Percentiles rank a stretch among this genome's conserved stretches.
phyloP scores from a whole-genome alignment of 176 grass and related monocot species.

The Thalia dealbata region DNA sequence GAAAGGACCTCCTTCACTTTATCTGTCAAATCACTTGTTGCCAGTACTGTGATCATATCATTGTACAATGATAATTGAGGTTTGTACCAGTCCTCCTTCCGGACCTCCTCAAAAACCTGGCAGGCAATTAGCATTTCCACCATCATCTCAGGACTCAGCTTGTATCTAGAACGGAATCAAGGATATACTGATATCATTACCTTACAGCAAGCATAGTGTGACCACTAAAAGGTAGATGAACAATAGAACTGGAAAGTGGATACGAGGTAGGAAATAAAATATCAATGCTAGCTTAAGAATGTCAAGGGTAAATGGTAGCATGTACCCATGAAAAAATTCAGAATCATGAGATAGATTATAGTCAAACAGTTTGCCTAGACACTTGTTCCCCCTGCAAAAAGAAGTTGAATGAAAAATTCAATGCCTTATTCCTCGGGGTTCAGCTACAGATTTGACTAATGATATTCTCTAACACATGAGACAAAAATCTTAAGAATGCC shows the following conservation, averaged over 20 bases:
- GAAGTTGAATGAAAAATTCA: background rate
- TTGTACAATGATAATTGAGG: constrained; percentile 51
- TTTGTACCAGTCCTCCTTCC: constrained; percentile 76
- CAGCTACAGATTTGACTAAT: background rate
- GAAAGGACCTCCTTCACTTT: constrained; percentile 51
- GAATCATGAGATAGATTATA: background rate
- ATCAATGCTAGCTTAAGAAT: background rate
- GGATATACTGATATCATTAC: constrained; percentile 13
- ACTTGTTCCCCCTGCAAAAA: background rate
- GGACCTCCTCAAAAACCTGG: constrained; percentile 78
- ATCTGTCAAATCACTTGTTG: constrained; percentile 33
- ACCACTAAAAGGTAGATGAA: background rate
- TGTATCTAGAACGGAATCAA: constrained; percentile 14
- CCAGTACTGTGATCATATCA: constrained; percentile 59
- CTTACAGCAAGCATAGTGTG: background rate
- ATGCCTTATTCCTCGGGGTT: background rate
- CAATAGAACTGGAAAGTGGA: background rate
- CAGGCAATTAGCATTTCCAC: constrained; percentile 22
- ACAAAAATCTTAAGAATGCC: too few relatives aligned
- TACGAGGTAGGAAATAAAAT: background rate
- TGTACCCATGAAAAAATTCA: background rate
- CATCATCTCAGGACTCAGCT: constrained; percentile 27
- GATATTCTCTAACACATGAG: too few relatives aligned
- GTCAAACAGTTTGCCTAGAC: background rate
- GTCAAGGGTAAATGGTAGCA: background rate